Evolutionary conservation across 2,329 filamentous ascomycete species (phyloP), one percentile per base, ranked within the genome.

Genomic region (Aspergillus versicolor): DNA sequence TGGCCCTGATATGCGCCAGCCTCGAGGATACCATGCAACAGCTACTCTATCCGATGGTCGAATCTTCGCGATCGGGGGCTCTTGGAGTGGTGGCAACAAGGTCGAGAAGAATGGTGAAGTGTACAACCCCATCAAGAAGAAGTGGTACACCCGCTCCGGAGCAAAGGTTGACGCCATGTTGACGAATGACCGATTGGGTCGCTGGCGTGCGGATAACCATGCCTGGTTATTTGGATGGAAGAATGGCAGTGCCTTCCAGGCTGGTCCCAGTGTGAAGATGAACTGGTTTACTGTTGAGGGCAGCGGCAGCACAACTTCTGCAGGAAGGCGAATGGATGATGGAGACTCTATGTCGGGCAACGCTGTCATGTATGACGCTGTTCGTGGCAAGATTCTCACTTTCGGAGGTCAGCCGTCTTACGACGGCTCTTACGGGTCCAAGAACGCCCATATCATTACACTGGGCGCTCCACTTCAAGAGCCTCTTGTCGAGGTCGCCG

Each of bases 21-120:
- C 71, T 7, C 79, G 83, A 22, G 81, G 82, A 7, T 84, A 86
- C 57, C 83, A 86, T 50, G 70, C 82, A 0, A 77, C 79, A 0
- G 71, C 78, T 0, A 82, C 79, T 0, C 64, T 78, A 1, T 81
- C 82, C 0, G 77, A 84, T 57, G 84, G 84, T 4, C 72, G 77
- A 0, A 76, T 85, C 22, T 87, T 86, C 67, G 79, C 76, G 12
- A 84, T 86, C 38, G 84, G 84, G 17, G 84, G 84, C 4, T 83
- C 81, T 0, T 84, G 77, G 76, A 80, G 75, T 9, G 84, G 83
- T 30, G 77, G 73, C 0, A 55, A 63, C 4, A 75, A 78, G 32
- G 21, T 22, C 0, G 75, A 75, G 30, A 86, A 86, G 73, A 79
- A 84, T 57, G 84, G 81, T 43, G 84, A 87, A 63, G 68, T 84